A percentile compares a stretch with the other conserved stretches of the same genome.
These are phyloP conservation scores for Skeletonema potamos DNA, from an alignment of 108 stramenopile genomes.

Conservation along the genomic window DNA sequence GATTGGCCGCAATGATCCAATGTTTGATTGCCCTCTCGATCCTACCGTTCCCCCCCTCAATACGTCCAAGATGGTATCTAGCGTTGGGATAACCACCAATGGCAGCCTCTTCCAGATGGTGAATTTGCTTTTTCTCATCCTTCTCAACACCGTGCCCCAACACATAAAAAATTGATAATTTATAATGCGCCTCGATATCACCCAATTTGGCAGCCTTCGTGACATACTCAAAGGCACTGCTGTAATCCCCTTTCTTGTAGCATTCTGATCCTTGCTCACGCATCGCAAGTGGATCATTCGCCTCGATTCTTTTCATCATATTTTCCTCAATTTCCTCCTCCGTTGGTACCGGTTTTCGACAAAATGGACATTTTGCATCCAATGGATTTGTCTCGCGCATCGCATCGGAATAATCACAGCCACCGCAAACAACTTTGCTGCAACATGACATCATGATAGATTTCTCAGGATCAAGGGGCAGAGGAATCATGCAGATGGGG, in stretches of 20 bases:
- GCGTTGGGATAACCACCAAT: background rate
- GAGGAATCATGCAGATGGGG: background rate
- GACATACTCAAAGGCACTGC: background rate
- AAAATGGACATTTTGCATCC: background rate
- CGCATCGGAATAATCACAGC: background rate
- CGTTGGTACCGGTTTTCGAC: background rate
- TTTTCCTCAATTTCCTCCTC: background rate
- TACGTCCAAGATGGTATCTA: background rate
- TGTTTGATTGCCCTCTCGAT: background rate
- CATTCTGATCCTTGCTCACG: background rate
- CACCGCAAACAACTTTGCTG: background rate
- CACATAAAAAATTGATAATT: background rate
- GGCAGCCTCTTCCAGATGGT: conserved; percentile 1
- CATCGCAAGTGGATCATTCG: background rate
- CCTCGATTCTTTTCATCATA: background rate
- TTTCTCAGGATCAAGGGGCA: background rate
- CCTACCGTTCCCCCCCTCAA: background rate
- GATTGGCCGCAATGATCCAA: background rate
- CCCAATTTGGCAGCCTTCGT: background rate
- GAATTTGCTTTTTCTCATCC: background rate
- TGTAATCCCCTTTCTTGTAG: background rate
- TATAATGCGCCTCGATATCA: background rate
- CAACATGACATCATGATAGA: background rate
- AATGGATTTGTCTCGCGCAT: background rate
- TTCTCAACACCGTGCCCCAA: background rate